Evolutionary conservation across 345 rosid species (phyloP).

Genomic region (Orychophragmus violaceus): DNA sequence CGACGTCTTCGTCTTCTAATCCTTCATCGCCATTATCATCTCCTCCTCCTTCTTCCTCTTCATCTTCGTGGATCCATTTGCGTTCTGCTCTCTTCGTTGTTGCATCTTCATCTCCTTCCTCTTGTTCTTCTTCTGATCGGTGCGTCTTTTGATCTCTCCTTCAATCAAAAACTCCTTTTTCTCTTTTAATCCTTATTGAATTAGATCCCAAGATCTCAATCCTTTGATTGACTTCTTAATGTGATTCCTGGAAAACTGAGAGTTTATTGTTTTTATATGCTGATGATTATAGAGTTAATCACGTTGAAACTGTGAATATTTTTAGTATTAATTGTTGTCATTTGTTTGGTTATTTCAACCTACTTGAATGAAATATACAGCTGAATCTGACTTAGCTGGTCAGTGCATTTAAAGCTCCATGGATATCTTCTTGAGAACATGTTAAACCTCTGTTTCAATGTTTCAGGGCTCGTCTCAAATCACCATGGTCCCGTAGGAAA

Average conservation of each 20-base stretch:
- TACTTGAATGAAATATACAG: neutral
- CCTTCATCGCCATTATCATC: slow-evolving; percentile 67
- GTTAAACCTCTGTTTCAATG: slow-evolving; percentile 34
- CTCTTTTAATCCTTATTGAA: neutral
- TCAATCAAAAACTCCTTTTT: no score
- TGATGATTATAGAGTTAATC: neutral
- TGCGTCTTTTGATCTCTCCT: slow-evolving; percentile 38
- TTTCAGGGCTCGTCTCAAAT: slow-evolving; percentile 67
- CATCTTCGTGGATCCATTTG: slow-evolving; percentile 82
- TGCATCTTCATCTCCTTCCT: slow-evolving; percentile 79
- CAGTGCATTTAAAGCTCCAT: slow-evolving; percentile 1
- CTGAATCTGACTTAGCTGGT: neutral
- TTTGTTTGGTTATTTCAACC: neutral
- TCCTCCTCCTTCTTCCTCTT: slow-evolving; percentile 47
- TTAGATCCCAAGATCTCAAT: neutral
- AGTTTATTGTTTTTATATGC: no score
- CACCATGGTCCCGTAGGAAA: slow-evolving; percentile 95
- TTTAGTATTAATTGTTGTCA: neutral
- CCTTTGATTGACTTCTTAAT: slow-evolving; percentile 9
- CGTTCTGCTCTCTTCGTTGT: slow-evolving; percentile 85
- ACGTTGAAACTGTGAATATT: neutral
- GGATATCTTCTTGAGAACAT: neutral
- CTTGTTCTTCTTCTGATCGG: slow-evolving; percentile 80
- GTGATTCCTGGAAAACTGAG: neutral
- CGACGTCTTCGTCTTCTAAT: slow-evolving; percentile 55